Conservation (phyloP, 345 rosid genomes). For the Brassica cretica region DNA sequence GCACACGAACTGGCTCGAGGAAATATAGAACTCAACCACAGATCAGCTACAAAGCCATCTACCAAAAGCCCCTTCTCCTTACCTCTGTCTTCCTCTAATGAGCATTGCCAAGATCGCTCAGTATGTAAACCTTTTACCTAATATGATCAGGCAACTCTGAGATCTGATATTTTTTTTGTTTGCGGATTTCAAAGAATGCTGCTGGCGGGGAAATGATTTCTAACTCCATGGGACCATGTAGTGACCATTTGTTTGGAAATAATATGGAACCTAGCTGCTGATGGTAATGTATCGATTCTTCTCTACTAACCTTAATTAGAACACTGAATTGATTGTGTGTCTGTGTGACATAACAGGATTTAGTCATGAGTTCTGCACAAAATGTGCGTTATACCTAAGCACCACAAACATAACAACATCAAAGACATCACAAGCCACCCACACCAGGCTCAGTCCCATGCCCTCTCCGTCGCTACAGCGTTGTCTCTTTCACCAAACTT, state of each 20-base stretch:
- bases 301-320: too few species aligned
- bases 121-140: constrained; percentile 43
- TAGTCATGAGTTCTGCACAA: constrained; percentile 83
- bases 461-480: constrained; percentile 86
- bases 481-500: constrained; percentile 77
- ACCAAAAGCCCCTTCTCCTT: constrained; percentile 60
- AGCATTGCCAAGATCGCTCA: constrained; percentile 88
- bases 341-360: constrained; percentile 59
- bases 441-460: constrained; percentile 77
- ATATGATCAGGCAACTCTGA: too few species aligned
- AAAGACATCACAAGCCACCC: constrained; percentile 48
- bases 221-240: too few species aligned
- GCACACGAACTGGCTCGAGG: constrained; percentile 80
- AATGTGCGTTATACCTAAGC: constrained; percentile 85
- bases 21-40: constrained; percentile 53
- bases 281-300: too few species aligned
- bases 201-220: too few species aligned
- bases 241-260: too few species aligned
- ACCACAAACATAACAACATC: constrained; percentile 56
- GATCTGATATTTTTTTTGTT: too few species aligned
- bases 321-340: too few species aligned
- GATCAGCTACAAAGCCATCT: constrained; percentile 40
- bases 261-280: too few species aligned
- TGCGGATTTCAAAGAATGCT: too few species aligned
- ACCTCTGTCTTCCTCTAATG: constrained; percentile 83